phyloP scores from a whole-genome alignment of 169 alveolate genomes.

The Cystoisospora suis region DNA sequence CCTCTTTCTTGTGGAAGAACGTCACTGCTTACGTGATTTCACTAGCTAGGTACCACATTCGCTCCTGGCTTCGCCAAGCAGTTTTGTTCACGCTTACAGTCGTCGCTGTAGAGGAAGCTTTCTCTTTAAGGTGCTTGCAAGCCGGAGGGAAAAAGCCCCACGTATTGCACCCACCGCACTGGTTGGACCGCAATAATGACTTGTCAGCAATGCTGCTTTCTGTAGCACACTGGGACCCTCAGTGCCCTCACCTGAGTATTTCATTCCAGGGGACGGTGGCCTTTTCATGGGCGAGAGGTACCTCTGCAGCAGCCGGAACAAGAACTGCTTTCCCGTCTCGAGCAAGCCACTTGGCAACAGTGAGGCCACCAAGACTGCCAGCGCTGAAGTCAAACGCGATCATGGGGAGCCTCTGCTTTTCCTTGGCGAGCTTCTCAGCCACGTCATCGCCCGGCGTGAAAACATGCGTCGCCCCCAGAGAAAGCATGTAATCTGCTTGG shows the following conservation, averaged over 20 bases:
- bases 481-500: neutral
- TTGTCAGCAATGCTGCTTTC: too few species aligned
- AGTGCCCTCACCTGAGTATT: neutral
- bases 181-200: too few species aligned
- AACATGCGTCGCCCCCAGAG: neutral
- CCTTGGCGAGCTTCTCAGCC: neutral
- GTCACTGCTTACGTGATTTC: too few species aligned
- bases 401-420: slow-evolving; percentile 4
- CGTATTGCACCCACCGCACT: too few species aligned
- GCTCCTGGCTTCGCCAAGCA: too few species aligned
- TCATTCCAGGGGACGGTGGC: neutral
- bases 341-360: neutral
- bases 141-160: too few species aligned
- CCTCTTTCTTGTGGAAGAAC: too few species aligned
- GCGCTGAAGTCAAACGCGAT: neutral
- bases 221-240: too few species aligned
- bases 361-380: neutral
- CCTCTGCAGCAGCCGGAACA: neutral
- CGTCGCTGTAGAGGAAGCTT: too few species aligned
- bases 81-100: too few species aligned
- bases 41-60: too few species aligned
- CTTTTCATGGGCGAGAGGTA: neutral
- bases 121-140: too few species aligned
- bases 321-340: slow-evolving; percentile 10
- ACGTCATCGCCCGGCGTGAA: neutral